Percentiles rank a stretch among this genome's conserved stretches.
Evolutionary conservation across 169 alveolate species (phyloP).

Genomic region (Plasmodium gonderi): DNA sequence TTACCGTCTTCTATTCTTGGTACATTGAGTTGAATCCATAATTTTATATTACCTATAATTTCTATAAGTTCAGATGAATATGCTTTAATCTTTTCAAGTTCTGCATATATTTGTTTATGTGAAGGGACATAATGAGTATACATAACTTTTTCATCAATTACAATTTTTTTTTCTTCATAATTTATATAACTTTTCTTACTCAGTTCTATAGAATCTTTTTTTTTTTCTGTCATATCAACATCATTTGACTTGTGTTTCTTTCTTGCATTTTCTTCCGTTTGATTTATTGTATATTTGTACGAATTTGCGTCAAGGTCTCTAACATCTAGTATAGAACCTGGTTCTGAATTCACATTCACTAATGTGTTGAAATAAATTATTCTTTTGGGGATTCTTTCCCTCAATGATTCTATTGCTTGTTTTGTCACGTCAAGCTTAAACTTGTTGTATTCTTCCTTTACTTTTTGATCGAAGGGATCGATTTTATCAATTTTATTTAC

Average conservation of each 20-base stretch:
- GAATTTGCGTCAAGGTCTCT: constrained; percentile 80
- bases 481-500: constrained; percentile 78
- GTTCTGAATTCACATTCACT: constrained; percentile 79
- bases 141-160: constrained; percentile 72
- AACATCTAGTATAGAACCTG: constrained; percentile 74
- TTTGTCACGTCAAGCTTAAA: constrained; percentile 88
- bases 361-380: constrained; percentile 86
- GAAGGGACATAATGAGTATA: constrained; percentile 82
- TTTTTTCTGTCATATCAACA: constrained; percentile 35
- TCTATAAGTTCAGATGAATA: constrained; percentile 91
- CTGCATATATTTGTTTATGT: constrained; percentile 86
- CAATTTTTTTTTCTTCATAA: constrained; percentile 12
- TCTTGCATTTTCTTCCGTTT: constrained; percentile 66
- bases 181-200: neutral
- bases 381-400: constrained; percentile 89
- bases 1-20: constrained; percentile 93
- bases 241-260: constrained; percentile 70
- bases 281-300: constrained; percentile 68
- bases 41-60: constrained; percentile 87
- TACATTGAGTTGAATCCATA: constrained; percentile 91
- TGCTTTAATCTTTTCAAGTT: constrained; percentile 83
- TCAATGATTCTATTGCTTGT: constrained; percentile 85
- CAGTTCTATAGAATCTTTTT: constrained; percentile 13
- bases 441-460: constrained; percentile 84
- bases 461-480: constrained; percentile 85